Base-by-base conservation (phyloP, 1,284 basidiomycete species). In the Lignosus rhinocerotis region DNA sequence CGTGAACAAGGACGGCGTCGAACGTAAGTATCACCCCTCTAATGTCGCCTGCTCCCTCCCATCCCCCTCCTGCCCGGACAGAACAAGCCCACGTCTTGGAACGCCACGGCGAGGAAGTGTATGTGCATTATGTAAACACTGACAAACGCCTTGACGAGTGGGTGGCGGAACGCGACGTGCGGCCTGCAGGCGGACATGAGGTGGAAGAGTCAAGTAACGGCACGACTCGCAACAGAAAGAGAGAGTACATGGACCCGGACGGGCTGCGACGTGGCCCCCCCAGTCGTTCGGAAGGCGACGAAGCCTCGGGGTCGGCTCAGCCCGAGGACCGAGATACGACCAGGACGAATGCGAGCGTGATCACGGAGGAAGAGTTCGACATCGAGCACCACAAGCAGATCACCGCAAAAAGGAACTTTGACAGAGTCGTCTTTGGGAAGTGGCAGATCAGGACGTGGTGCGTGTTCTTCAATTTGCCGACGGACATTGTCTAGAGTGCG, bases 381-480 rank as follows among this genome's bases (percentile, higher is more conserved):
- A 75, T 87, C 25, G 76, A 84, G 60, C 84, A 85, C 56, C 86
- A 87, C 68, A 84, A 83, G 70, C 80, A 84, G 71, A 80, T 86
- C 60, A 84, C 82, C 36, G 80, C 84, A n/a, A 81, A 84, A 66
- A 78, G 88, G 59, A 92, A 92, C 69, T 90, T 92, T 68, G 89
- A 91, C 64, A 83, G 81, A 66, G 88, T 93, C 62, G 80, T 82
- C 69, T 91, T 92, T 72, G 87, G 87, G 46, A 75, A 82, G 21
- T 92, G 86, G 85, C 80, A 86, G 71, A 91, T 93, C 64, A 87
- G 85, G 72, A 90, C 90, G 16, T 93, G 90, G 90, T 90, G 64
- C 63, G 84, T 78, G 43, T 41, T 45, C 21, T n/a, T 21, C 21
- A 12, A 21, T 32, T 16, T 39, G 19, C 48, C 48, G 48, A 50